Evolutionary conservation across 495 filamentous ascomycete genomes (phyloP), one percentile per base, ranked within the genome.

Genomic region (Bombardia bombarda): DNA sequence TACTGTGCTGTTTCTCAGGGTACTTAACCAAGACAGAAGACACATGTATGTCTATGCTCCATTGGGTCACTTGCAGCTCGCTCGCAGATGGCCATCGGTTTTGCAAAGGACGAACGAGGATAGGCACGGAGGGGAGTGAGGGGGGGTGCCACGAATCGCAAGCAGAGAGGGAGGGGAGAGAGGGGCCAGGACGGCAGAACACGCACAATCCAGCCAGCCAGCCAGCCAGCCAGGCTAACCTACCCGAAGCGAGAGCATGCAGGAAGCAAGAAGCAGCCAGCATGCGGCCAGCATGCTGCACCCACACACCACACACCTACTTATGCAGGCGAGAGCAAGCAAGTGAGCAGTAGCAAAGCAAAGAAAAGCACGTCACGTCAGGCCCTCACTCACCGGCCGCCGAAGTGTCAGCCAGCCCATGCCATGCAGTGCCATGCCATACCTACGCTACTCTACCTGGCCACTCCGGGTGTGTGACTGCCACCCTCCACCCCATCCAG

Each of bases 1-100:
- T n/a, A n/a, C n/a, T n/a, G n/a, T n/a, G n/a, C n/a, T n/a, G n/a
- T n/a, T n/a, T n/a, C n/a, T n/a, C n/a, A n/a, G n/a, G n/a, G n/a
- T n/a, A n/a, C n/a, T n/a, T n/a, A n/a, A n/a, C n/a, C n/a, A n/a
- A n/a, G n/a, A n/a, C n/a, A n/a, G n/a, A n/a, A n/a, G n/a, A n/a
- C n/a, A n/a, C n/a, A n/a, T n/a, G n/a, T n/a, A n/a, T n/a, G n/a
- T n/a, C n/a, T n/a, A n/a, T n/a, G n/a, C n/a, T n/a, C n/a, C n/a
- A n/a, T n/a, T n/a, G n/a, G n/a, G n/a, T 34, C 42, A 17, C 24
- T n/a, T 32, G 40, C 40, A 42, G 40, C 28, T 5, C 3, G 17
- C 40, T 42, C 28, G 40, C 57, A 61, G 55, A 50, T 49, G 50
- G 47, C 52, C 50, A 53, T 54, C 55, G 43, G 40, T n/a, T n/a